Evolutionary conservation across 2,329 filamentous ascomycete species (phyloP), one percentile per base, ranked within the genome.

Genomic region (Trichophyton equinum): DNA sequence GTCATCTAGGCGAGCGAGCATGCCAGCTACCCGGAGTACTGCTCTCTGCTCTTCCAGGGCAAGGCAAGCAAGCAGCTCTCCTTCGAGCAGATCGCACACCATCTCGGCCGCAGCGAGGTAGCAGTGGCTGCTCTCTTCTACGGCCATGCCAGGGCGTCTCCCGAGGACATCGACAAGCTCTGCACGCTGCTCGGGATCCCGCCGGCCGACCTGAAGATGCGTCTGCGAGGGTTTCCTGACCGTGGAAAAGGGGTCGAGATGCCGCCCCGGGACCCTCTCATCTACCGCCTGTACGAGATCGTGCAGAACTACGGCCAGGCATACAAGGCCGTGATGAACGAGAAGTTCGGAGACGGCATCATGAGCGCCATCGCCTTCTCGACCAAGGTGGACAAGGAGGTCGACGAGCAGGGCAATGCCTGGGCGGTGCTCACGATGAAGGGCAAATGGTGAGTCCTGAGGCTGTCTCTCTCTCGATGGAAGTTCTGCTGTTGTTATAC

Each of bases 261-360:
- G 88, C 89, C 89, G 0, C 89, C 89, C 0, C 85, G 83, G 62
- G 90, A 95, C 72, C 90, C 90, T 3, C 75, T 95, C 67, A 91
- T 96, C 70, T 97, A 97, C 74, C 81, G 92, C 1, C 74, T 96
- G 62, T 96, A 90, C 73, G 92, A 97, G 79, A 88, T 96, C 71
- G 86, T 97, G 64, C 91, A 96, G 77, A 97, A 96, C 74, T 96
- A 96, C 70, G 92, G 92, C 0, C 95, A 96, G 73, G 89, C 91
- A 0, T 96, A 95, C 77, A 96, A 96, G 81, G 91, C 91, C 0
- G 83, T 97, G 3, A 73, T 96, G 74, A 96, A 97, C 67, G 92
- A 97, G 81, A 96, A 96, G 80, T 91, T 90, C 71, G 88, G 88
- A 0, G 88, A 91, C 71, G 92, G 92, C 0, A 97, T 97, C 70